Evolutionary conservation across 2,329 filamentous ascomycete species (phyloP), one percentile per base, ranked within the genome.

Genomic region (Acarospora socialis): DNA sequence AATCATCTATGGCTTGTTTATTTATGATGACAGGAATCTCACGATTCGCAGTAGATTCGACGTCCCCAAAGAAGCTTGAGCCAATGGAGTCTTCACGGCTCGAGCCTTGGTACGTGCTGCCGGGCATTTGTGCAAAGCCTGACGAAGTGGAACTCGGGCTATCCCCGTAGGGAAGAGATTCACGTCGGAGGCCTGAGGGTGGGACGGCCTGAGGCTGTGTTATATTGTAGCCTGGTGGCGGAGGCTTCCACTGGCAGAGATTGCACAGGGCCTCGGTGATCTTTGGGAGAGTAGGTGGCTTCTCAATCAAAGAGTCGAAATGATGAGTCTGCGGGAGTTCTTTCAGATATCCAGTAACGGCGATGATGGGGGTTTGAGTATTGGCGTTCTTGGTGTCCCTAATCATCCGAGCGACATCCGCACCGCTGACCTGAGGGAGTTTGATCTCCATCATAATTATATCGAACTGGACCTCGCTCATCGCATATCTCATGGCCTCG

Each of bases 391-490:
- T 90, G 1, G 87, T 94, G 51, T 95, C 87, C 28, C 90, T 77
- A 44, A 98, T 84, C 90, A 98, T 98, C 20, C 90, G 79, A 30
- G 90, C 87, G 35, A 98, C 82, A 51, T 98, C 90, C 8, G 83
- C 81, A 15, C 90, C 90, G 46, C 84, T 95, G 49, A 95, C 84
- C 49, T 92, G 83, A 7, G 90, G 87, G 27, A 98, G 64, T 52
- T 87, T 92, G 60, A 84, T 94, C 56, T 98, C 90, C 55, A 93
- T 87, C 65, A 98, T 90, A 52, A 98, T 94, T 46, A 94, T 83
- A 56, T 98, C 90, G 50, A 95, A 98, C 50, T 95, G 92, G 51
- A 98, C 87, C 51, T 95, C 87, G 49, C 87, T 87, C 66, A 92
- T 81, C 17, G 90, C 84, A 56, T 90, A 93, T 14, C 87, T 75